phyloP scores from a whole-genome alignment of 768 basidiomycete species.

The Sarcodon aspratus region DNA sequence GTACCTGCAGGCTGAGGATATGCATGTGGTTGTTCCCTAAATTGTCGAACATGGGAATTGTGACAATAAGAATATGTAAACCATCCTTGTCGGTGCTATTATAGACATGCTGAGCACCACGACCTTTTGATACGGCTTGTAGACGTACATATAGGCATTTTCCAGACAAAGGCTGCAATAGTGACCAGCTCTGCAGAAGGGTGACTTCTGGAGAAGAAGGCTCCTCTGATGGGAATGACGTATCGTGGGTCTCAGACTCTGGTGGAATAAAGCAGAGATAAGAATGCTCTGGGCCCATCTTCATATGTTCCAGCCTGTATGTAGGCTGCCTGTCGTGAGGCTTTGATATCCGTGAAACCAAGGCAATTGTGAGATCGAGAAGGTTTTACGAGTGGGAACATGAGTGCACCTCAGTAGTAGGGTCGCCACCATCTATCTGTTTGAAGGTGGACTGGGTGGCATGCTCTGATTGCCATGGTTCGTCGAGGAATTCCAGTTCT shows the following conservation, averaged over 20 bases:
- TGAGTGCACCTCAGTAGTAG: neutral
- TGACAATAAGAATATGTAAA: conserved; percentile 98
- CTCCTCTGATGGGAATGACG: conserved; percentile 9
- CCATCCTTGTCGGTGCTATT: conserved; percentile 80
- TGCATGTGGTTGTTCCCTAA: conserved; percentile 67
- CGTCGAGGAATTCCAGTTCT: conserved; percentile 65
- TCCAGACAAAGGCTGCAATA: conserved; percentile 69
- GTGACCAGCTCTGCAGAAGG: conserved; percentile 71
- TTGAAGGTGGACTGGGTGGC: conserved; percentile 30
- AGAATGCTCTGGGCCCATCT: conserved; percentile 53
- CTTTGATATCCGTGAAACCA: too few species aligned
- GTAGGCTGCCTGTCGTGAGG: conserved; percentile 10
- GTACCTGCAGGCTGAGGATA: conserved; percentile 59
- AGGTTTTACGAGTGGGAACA: too few species aligned
- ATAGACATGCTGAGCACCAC: conserved; percentile 13
- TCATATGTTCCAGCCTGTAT: conserved; percentile 63
- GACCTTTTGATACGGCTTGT: conserved; percentile 16
- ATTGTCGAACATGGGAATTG: conserved; percentile 90
- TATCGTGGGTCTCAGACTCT: conserved; percentile 24
- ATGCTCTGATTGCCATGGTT: conserved; percentile 34
- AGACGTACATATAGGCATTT: conserved; percentile 75
- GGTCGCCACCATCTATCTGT: conserved; percentile 45
- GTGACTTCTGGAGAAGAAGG: conserved; percentile 36
- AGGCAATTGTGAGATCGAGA: too few species aligned
- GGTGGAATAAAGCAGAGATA: conserved; percentile 77